Conservation (phyloP, 1,284 basidiomycete species). For the Thecaphora frezii region DNA sequence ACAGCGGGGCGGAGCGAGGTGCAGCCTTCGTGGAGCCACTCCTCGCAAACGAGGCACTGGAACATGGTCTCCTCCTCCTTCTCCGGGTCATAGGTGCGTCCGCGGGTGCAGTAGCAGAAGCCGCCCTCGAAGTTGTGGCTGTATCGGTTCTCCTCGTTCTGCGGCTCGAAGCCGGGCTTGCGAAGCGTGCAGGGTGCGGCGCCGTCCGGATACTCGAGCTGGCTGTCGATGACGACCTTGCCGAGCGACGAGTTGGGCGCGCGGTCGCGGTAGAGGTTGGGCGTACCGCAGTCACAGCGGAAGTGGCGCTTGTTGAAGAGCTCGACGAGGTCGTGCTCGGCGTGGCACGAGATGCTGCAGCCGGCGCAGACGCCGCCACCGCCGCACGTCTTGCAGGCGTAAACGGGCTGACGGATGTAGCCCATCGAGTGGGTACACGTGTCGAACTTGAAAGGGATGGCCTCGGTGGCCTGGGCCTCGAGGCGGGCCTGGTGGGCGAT, state of each 20-base stretch:
- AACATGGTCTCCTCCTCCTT: conserved; percentile 60
- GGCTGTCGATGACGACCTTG: conserved; percentile 5
- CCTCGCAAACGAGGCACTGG: conserved; percentile 60
- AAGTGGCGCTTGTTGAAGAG: conserved; percentile 57
- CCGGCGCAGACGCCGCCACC: conserved; percentile 60
- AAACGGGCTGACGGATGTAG: conserved; percentile 59
- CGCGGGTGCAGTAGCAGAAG: conserved; percentile 60
- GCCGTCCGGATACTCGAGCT: conserved; percentile 24
- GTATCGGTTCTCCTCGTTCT: conserved; percentile 55
- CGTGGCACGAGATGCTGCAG: conserved; percentile 60
- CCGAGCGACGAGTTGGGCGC: conserved; percentile 17
- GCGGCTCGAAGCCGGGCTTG: conserved; percentile 37
- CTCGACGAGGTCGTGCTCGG: conserved; percentile 57
- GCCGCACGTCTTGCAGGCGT: conserved; percentile 56
- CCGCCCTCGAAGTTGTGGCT: conserved; percentile 58
- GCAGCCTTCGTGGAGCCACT: conserved; percentile 61
- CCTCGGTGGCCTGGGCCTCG: conserved; percentile 59
- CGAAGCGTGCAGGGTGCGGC: conserved; percentile 41
- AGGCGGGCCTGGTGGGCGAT: conserved; percentile 56
- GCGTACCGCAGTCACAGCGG: conserved; percentile 57
- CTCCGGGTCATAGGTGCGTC: conserved; percentile 59
- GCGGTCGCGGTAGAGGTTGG: conserved; percentile 29
- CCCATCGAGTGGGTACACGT: conserved; percentile 58
- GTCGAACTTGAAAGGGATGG: conserved; percentile 59
- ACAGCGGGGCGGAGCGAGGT: conserved; percentile 36